phyloP scores from a whole-genome alignment of 192 early-diverging fungal species.

The Entophlyctis luteolus region DNA sequence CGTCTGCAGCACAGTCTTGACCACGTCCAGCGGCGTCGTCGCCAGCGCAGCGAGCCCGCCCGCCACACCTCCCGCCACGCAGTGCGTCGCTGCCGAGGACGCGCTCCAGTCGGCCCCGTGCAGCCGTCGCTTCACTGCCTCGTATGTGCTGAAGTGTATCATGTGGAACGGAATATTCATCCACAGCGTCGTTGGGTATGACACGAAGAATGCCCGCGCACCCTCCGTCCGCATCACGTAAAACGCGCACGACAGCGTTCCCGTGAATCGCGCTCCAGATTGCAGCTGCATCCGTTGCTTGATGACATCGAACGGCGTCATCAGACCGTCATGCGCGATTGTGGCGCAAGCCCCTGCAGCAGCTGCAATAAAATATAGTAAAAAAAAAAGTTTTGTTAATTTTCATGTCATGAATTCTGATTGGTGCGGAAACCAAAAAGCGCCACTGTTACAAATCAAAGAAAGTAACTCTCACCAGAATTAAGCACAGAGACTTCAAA shows the following conservation, averaged over 20 bases:
- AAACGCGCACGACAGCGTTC: constrained; percentile 65
- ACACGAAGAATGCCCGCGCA: constrained; percentile 81
- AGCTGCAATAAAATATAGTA: constrained; percentile 37
- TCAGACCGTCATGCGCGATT: constrained; percentile 77
- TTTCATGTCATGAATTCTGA: too few relatives aligned
- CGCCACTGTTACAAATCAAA: too few relatives aligned
- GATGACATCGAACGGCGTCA: constrained; percentile 96
- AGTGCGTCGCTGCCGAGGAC: too few relatives aligned
- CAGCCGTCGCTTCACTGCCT: constrained; percentile 80
- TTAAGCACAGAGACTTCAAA: constrained; percentile 54
- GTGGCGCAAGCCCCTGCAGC: constrained; percentile 87
- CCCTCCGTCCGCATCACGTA: constrained; percentile 74
- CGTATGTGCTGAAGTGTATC: constrained; percentile 90
- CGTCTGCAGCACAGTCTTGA: constrained; percentile 90
- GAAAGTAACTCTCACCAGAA: constrained; percentile 40
- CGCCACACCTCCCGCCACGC: constrained; percentile 80
- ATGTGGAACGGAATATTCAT: constrained; percentile 96
- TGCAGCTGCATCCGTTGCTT: constrained; percentile 95
- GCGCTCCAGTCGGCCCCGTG: too few relatives aligned
- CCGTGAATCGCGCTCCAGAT: constrained; percentile 61
- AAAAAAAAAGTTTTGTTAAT: neutral
- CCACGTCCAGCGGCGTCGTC: constrained; percentile 91
- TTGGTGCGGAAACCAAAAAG: too few relatives aligned
- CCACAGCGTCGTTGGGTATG: constrained; percentile 86
- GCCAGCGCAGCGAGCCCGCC: constrained; percentile 81